A percentile compares a stretch with the other conserved stretches of the same genome.
Conservation (phyloP, 2,329 filamentous ascomycete genomes). For the Bipolaris victoriae region DNA sequence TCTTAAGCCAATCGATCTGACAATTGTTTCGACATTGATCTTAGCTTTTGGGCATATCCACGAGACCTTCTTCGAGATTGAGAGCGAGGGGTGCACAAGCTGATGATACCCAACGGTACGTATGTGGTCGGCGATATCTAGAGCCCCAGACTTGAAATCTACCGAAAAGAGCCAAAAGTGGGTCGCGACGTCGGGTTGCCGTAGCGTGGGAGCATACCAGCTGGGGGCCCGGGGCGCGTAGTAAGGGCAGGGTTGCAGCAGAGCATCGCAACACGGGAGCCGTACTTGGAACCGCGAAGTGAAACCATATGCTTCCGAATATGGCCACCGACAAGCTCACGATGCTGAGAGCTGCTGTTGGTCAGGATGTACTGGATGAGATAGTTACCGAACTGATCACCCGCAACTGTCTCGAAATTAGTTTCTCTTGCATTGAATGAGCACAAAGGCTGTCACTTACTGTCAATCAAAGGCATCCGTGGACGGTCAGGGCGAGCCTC, state of each 20-base stretch:
- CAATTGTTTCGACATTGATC: slow-evolving; percentile 41
- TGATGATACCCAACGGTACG: slow-evolving; percentile 39
- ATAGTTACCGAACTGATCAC: slow-evolving; percentile 99
- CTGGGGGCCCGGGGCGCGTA: slow-evolving; percentile 85
- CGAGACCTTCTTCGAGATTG: slow-evolving; percentile 42
- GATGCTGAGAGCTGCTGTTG: slow-evolving; percentile 83
- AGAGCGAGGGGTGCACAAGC: slow-evolving; percentile 35
- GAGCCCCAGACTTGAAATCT: slow-evolving; percentile 12
- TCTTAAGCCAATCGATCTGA: slow-evolving; percentile 40
- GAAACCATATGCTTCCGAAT: slow-evolving; percentile 99
- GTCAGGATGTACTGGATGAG: slow-evolving; percentile 96
- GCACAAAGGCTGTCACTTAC: slow-evolving; percentile 51
- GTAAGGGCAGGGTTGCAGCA: slow-evolving; percentile 93
- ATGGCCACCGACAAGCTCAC: slow-evolving; percentile 89
- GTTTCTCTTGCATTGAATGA: slow-evolving; percentile 4
- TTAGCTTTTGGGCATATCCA: slow-evolving; percentile 41
- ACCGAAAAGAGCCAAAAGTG: slow-evolving; percentile 41
- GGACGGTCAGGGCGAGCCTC: slow-evolving; percentile 89
- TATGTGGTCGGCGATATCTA: slow-evolving; percentile 30
- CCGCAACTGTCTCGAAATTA: slow-evolving; percentile 67
- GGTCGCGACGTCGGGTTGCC: slow-evolving; percentile 36
- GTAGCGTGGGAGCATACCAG: slow-evolving; percentile 59
- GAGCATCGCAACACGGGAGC: slow-evolving; percentile 97
- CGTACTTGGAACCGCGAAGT: slow-evolving; percentile 96
- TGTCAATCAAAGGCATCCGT: slow-evolving; percentile 96